Conservation (phyloP, 495 filamentous ascomycete species). For the Pyronema omphalodes region DNA sequence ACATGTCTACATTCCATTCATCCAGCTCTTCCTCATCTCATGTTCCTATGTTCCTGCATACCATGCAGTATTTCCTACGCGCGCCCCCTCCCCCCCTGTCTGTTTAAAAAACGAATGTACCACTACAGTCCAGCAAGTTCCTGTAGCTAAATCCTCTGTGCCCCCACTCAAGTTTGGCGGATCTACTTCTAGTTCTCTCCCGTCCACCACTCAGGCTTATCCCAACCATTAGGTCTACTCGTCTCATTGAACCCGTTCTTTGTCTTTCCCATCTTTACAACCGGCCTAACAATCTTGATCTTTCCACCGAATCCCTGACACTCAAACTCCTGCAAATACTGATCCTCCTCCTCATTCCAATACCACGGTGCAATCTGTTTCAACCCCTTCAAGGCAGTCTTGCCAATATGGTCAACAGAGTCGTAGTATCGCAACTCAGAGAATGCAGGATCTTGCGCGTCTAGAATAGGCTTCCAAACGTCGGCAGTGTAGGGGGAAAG, state of each 20-base stretch:
- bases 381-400: constrained; percentile 44
- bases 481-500: constrained; percentile 40
- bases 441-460: constrained; percentile 38
- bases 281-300: constrained; percentile 34
- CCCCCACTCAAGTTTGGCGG: neutral
- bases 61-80: too few relatives aligned
- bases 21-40: too few relatives aligned
- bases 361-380: constrained; percentile 34
- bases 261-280: constrained; percentile 33
- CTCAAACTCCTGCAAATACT: constrained; percentile 29
- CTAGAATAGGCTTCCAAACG: constrained; percentile 38
- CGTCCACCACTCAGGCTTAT: constrained; percentile 31
- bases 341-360: constrained; percentile 27
- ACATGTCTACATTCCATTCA: too few relatives aligned
- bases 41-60: too few relatives aligned
- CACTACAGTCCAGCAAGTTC: too few relatives aligned
- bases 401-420: constrained; percentile 54
- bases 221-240: constrained; percentile 40
- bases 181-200: neutral
- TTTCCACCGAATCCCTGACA: constrained; percentile 33
- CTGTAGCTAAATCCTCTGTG: neutral
- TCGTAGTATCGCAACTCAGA: constrained; percentile 48
- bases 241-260: constrained; percentile 35
- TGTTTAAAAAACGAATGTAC: too few relatives aligned
- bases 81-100: too few relatives aligned